phyloP scores from a whole-genome alignment of 2,329 filamentous ascomycete genomes.

The Alternaria hordeiaustralica region DNA sequence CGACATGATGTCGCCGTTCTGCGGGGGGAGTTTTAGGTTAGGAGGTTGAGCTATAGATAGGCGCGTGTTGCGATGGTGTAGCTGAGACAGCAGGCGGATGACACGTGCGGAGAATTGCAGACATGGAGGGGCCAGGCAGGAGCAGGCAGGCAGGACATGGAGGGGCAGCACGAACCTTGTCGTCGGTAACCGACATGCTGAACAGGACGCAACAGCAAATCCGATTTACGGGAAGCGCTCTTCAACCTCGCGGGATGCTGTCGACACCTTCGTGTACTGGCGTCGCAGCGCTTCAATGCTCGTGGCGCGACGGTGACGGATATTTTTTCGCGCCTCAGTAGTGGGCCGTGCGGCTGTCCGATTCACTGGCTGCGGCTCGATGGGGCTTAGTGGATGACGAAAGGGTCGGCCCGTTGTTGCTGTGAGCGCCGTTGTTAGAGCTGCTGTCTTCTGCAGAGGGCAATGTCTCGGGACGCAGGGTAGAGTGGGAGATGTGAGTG shows the following conservation, averaged over 20 bases:
- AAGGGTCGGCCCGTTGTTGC: constrained; percentile 43
- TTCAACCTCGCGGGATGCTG: constrained; percentile 23
- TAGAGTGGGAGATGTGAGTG: constrained; percentile 4
- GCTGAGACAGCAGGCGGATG: neutral
- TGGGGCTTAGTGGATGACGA: constrained; percentile 40
- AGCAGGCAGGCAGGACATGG: constrained; percentile 24
- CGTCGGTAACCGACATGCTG: constrained; percentile 46
- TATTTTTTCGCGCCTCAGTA: constrained; percentile 27
- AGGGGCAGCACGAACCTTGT: constrained; percentile 48
- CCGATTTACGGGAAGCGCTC: constrained; percentile 9
- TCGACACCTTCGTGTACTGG: constrained; percentile 27
- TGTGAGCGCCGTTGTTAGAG: constrained; percentile 23
- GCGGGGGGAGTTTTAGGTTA: constrained; percentile 8
- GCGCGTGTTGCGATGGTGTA: neutral
- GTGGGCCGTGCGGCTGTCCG: constrained; percentile 23
- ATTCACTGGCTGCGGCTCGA: constrained; percentile 32
- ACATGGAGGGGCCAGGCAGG: constrained; percentile 20
- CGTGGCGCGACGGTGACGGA: constrained; percentile 26
- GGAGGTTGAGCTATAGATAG: neutral
- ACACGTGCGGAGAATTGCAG: constrained; percentile 14
- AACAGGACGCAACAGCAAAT: constrained; percentile 22
- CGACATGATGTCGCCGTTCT: constrained; percentile 47
- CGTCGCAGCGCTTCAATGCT: constrained; percentile 25
- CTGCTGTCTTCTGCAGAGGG: constrained; percentile 4
- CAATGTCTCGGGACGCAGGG: constrained; percentile 8